phyloP scores from a whole-genome alignment of 1,284 basidiomycete species.

The Ceratobasidium sp. region DNA sequence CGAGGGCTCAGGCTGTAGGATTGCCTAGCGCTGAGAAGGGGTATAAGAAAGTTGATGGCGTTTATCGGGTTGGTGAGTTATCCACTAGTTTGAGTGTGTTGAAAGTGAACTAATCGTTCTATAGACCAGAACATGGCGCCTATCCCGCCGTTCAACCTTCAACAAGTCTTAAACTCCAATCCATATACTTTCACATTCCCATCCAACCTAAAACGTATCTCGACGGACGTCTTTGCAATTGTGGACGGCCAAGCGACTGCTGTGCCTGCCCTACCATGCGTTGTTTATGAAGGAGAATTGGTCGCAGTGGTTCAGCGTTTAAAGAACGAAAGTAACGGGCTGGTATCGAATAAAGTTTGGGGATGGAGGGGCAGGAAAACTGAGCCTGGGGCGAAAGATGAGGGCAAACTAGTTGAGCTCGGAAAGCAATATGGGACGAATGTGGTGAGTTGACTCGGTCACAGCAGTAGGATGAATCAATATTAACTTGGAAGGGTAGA shows the following conservation, averaged over 20 bases:
- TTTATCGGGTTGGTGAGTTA: conserved; percentile 31
- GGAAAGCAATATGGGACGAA: conserved; percentile 74
- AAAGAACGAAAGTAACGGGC: conserved; percentile 69
- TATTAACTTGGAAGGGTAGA: conserved; percentile 54
- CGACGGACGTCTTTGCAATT: conserved; percentile 73
- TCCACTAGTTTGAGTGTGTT: background rate
- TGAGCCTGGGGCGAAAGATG: conserved; percentile 65
- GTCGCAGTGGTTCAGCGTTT: conserved; percentile 72
- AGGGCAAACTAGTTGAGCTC: conserved; percentile 72
- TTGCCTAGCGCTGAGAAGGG: too few relatives aligned
- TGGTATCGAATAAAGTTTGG: conserved; percentile 76
- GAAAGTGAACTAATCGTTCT: background rate
- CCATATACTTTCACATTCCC: conserved; percentile 48
- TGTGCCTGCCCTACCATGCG: conserved; percentile 58
- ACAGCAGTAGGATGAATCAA: background rate
- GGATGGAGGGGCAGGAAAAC: conserved; percentile 72
- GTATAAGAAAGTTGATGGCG: background rate
- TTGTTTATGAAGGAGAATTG: conserved; percentile 78
- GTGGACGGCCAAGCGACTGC: conserved; percentile 61
- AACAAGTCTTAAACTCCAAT: conserved; percentile 54
- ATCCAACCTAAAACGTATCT: conserved; percentile 64
- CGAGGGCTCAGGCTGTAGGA: too few relatives aligned
- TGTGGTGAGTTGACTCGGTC: conserved; percentile 66
- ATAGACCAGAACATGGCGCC: conserved; percentile 60
- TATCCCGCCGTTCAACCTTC: conserved; percentile 63